A percentile compares a stretch with the other conserved stretches of the same genome.
Evolutionary conservation across 768 basidiomycete genomes (phyloP).

Genomic region (Lyophyllum semitale): DNA sequence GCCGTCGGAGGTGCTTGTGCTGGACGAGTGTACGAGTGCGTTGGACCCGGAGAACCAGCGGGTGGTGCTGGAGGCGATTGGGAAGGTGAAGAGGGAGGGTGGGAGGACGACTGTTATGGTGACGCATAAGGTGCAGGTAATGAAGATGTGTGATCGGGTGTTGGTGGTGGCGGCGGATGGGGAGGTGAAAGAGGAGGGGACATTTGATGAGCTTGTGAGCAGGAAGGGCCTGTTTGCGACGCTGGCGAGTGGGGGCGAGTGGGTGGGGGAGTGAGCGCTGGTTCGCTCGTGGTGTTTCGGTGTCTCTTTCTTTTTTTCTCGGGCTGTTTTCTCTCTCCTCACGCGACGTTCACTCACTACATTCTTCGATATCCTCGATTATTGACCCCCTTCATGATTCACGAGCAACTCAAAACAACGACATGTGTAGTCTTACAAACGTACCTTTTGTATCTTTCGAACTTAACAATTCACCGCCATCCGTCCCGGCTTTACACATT

Average conservation of each 20-base stretch:
- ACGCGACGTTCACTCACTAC: background rate
- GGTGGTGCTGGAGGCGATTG: slow-evolving; percentile 61
- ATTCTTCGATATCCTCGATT: slow-evolving; percentile 1
- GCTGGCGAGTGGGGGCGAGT: slow-evolving; percentile 69
- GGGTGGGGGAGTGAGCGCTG: slow-evolving; percentile 14
- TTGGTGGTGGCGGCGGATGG: slow-evolving; percentile 84
- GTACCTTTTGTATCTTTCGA: slow-evolving; percentile 7
- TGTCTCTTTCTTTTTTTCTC: background rate
- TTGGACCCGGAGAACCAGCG: slow-evolving; percentile 85
- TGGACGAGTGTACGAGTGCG: slow-evolving; percentile 96
- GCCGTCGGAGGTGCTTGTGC: slow-evolving; percentile 69
- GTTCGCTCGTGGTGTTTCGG: slow-evolving; percentile 1
- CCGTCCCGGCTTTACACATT: too few relatives aligned
- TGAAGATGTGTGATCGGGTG: slow-evolving; percentile 91
- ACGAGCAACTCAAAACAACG: slow-evolving; percentile 3
- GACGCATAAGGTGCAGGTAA: slow-evolving; percentile 89
- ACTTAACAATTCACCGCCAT: too few relatives aligned
- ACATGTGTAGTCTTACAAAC: slow-evolving; percentile 15
- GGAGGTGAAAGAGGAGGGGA: slow-evolving; percentile 75
- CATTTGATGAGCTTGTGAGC: slow-evolving; percentile 69
- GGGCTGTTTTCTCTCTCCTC: background rate
- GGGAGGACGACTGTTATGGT: slow-evolving; percentile 87
- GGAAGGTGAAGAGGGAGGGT: slow-evolving; percentile 34
- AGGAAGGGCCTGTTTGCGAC: slow-evolving; percentile 72
- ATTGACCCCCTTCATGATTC: background rate